phyloP scores from a whole-genome alignment of 2,329 filamentous ascomycete genomes.

The Mycosphaerella sp. region DNA sequence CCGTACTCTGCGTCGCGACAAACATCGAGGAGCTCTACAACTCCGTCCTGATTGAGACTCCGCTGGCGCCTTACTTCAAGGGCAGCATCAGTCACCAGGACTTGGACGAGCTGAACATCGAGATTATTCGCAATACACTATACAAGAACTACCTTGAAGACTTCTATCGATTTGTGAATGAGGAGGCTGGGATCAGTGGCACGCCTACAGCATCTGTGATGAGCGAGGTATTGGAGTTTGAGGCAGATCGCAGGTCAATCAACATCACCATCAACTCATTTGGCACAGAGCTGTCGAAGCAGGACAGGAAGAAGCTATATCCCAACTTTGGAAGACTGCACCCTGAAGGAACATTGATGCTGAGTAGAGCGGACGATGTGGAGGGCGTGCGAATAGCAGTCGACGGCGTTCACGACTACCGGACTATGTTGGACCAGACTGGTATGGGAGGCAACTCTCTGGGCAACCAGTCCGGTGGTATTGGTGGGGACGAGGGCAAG shows the following conservation, averaged over 20 bases:
- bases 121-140: constrained; percentile 95
- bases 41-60: constrained; percentile 93
- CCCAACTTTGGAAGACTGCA: constrained; percentile 86
- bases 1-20: constrained; percentile 92
- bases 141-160: constrained; percentile 99
- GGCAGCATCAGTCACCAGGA: constrained; percentile 93
- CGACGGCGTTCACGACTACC: constrained; percentile 89
- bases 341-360: constrained; percentile 89
- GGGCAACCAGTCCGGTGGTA: constrained; percentile 77
- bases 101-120: constrained; percentile 96
- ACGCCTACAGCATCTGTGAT: constrained; percentile 92
- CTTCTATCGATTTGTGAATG: constrained; percentile 92
- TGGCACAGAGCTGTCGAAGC: constrained; percentile 89
- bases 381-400: constrained; percentile 91
- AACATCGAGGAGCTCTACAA: constrained; percentile 99
- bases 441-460: constrained; percentile 66
- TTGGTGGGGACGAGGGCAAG: constrained; percentile 70
- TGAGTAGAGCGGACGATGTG: constrained; percentile 88
- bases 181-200: constrained; percentile 74
- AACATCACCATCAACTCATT: constrained; percentile 99
- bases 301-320: constrained; percentile 92
- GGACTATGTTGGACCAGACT: constrained; percentile 92
- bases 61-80: constrained; percentile 95
- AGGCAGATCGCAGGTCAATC: constrained; percentile 92
- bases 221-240: constrained; percentile 92